These are phyloP conservation scores for Gossypium raimondii DNA, from an alignment of 345 rosid genomes.

Conservation along the genomic window DNA sequence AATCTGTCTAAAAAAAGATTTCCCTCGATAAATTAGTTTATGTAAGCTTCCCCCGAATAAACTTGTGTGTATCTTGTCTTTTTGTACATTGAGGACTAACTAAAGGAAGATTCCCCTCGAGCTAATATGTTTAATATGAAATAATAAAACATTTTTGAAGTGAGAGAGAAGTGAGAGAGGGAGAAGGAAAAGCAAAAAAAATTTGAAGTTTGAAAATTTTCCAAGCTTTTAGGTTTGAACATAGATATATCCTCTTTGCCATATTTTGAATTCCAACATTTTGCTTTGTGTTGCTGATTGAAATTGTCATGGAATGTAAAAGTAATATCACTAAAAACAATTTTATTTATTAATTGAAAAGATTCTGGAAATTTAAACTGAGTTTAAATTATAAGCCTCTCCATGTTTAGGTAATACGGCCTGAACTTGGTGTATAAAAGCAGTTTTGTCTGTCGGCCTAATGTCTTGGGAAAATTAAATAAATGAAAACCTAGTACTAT, in stretches of 20 bases:
- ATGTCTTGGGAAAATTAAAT: too few relatives aligned
- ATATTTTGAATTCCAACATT: too few relatives aligned
- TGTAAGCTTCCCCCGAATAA: slow-evolving; percentile 35
- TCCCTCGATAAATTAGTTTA: not conserved
- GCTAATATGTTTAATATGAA: not conserved
- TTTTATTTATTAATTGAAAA: not conserved
- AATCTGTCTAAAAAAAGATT: slow-evolving; percentile 19
- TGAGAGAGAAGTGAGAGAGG: too few relatives aligned
- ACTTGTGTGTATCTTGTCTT: slow-evolving; percentile 35
- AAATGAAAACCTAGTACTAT: too few relatives aligned
- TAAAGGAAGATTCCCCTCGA: slow-evolving; percentile 15
- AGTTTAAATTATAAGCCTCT: not conserved
- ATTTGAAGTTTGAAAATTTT: too few relatives aligned
- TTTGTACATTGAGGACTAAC: slow-evolving; percentile 30
- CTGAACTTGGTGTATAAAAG: not conserved
- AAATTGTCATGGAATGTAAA: not conserved
- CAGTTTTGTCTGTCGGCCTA: not conserved
- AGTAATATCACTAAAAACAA: not conserved
- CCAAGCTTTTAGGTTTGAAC: too few relatives aligned
- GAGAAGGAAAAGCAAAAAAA: too few relatives aligned
- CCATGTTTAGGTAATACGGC: not conserved
- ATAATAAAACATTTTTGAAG: too few relatives aligned
- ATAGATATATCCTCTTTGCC: too few relatives aligned
- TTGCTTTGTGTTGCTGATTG: not conserved
- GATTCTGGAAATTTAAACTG: not conserved